These are phyloP conservation scores for Pseudocercospora fuligena DNA, from an alignment of 2,329 filamentous ascomycete species.

Conservation along the genomic window DNA sequence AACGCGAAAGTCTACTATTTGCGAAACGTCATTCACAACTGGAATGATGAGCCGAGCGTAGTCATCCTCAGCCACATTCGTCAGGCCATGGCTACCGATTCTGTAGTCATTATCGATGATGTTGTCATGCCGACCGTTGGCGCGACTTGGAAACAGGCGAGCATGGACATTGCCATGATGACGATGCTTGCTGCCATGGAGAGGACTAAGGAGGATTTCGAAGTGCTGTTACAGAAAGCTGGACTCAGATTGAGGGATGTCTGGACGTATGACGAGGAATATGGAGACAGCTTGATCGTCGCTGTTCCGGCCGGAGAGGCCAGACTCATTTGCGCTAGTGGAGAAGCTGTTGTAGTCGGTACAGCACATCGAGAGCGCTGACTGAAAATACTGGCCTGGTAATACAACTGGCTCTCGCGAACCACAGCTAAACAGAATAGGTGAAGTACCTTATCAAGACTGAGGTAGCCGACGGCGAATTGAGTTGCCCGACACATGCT, in stretches of 20 bases:
- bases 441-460: slow-evolving; percentile 7
- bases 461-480: slow-evolving; percentile 6
- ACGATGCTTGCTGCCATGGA: slow-evolving; percentile 18
- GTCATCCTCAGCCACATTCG: slow-evolving; percentile 14
- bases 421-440: neutral
- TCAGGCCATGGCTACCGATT: slow-evolving; percentile 22
- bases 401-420: neutral
- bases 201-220: slow-evolving; percentile 13
- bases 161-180: slow-evolving; percentile 29
- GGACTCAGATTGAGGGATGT: slow-evolving; percentile 9
- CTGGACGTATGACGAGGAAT: slow-evolving; percentile 5
- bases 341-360: neutral
- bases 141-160: slow-evolving; percentile 22
- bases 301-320: neutral
- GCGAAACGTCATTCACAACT: slow-evolving; percentile 14
- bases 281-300: neutral
- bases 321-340: neutral
- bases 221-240: neutral
- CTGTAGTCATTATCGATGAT: slow-evolving; percentile 20
- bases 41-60: slow-evolving; percentile 17
- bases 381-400: neutral
- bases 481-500: slow-evolving; percentile 7
- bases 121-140: slow-evolving; percentile 19
- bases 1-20: slow-evolving; percentile 12
- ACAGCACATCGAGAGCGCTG: neutral